Evolutionary conservation across 1,284 basidiomycete species (phyloP).

Genomic region (Inonotus hispidus): DNA sequence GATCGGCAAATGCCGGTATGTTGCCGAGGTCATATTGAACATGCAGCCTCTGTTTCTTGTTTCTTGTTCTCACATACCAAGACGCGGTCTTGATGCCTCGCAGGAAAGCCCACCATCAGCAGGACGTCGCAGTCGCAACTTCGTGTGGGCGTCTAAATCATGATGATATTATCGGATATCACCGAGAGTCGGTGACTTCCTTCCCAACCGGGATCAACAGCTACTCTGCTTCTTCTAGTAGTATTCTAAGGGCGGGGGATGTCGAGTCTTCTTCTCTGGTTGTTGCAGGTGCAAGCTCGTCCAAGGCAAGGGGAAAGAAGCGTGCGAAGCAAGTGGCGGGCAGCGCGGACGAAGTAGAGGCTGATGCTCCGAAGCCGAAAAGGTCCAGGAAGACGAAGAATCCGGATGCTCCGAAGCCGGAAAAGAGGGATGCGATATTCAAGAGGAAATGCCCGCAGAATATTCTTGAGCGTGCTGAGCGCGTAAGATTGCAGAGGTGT

Average conservation of each 20-base stretch:
- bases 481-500: constrained; percentile 60
- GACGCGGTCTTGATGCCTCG: neutral
- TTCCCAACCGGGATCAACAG: neutral
- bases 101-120: neutral
- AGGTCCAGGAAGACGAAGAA: constrained; percentile 11
- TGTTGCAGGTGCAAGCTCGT: neutral
- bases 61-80: neutral
- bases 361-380: constrained; percentile 8
- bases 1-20: neutral
- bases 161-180: neutral
- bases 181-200: neutral
- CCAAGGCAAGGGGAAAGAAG: neutral
- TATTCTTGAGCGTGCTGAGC: constrained; percentile 55
- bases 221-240: neutral
- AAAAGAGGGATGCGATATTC: constrained; percentile 54
- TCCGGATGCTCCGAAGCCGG: constrained; percentile 23
- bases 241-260: neutral
- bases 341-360: neutral
- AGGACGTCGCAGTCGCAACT: neutral
- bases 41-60: neutral
- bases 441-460: constrained; percentile 55
- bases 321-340: neutral
- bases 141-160: neutral
- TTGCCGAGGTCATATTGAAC: no score
- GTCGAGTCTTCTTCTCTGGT: neutral